Evolutionary conservation across 495 filamentous ascomycete species (phyloP), one percentile per base, ranked within the genome.

Genomic region (Aspergillus baeticus): DNA sequence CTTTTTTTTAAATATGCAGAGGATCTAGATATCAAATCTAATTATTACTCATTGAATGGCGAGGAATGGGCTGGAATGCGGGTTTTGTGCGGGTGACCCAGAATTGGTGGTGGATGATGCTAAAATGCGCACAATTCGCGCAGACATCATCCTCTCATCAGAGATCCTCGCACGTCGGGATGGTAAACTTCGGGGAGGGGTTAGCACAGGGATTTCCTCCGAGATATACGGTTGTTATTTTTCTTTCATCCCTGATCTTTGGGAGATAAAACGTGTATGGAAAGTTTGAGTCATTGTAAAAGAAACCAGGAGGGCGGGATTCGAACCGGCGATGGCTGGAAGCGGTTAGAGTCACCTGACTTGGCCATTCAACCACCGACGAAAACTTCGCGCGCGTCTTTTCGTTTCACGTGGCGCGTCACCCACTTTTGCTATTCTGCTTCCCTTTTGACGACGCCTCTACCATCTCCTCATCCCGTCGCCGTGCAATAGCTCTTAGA

Each of bases 81-180:
- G 33, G 33, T 64, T 75, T 76, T 76, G 64, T 73, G 73, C 73
- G 71, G 54, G 31, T 42, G 36, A 36, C 14, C 22, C 22, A 37
- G 54, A 36, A 57, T 29, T 37, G 11, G 37, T 44, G 17, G 15
- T 45, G 58, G 22, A 17, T 48, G 51, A 31, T 46, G 49, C 58
- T 62, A 61, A 66, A 64, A 50, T 22, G 68, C 71, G 74, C 74
- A 76, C 69, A 77, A 77, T 72, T 72, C 55, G 60, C 74, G 70
- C 74, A 76, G 69, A 69, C 71, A 64, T 38, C 47, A 23, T 15
- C 10, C 8, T 2, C 29, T 13, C 23, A 34, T 20, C 18, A 22
- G 34, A 15, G 48, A 38, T 8, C 8, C 13, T 48, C 23, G 2
- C 7, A 34, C 13, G 23, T 3, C 13, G 34, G 5, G 21, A 34